Conservation (phyloP, 2,329 filamentous ascomycete genomes). For the Pseudofabraea citricarpa region DNA sequence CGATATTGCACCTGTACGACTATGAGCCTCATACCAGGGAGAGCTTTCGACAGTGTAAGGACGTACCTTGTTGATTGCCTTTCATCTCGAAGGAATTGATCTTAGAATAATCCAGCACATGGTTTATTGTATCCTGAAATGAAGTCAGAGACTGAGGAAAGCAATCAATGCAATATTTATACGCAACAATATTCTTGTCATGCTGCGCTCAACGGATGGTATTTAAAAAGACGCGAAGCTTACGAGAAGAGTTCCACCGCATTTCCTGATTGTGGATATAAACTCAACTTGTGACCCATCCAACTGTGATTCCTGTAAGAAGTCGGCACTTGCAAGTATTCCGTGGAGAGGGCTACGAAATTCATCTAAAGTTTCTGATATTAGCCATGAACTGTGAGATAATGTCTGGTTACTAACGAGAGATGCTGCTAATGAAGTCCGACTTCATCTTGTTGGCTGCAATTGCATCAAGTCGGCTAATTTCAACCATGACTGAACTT, state of each 20-base stretch:
- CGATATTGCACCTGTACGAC: conserved; percentile 16
- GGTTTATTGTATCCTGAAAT: conserved; percentile 43
- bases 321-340: conserved; percentile 47
- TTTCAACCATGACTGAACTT: conserved; percentile 22
- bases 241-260: conserved; percentile 41
- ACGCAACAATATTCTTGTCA: not conserved
- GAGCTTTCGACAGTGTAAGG: too few relatives aligned
- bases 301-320: conserved; percentile 44
- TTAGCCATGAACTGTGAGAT: too few relatives aligned
- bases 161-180: not conserved
- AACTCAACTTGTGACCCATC: conserved; percentile 39
- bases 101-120: conserved; percentile 49
- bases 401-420: conserved; percentile 9
- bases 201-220: not conserved
- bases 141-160: not conserved
- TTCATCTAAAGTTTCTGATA: conserved; percentile 15
- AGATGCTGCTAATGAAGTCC: conserved; percentile 25
- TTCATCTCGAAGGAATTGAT: conserved; percentile 37
- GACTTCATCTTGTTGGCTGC: conserved; percentile 21
- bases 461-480: conserved; percentile 22
- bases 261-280: conserved; percentile 44
- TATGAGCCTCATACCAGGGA: too few relatives aligned
- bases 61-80: conserved; percentile 13
- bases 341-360: conserved; percentile 33
- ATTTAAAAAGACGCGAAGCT: not conserved